Evolutionary conservation across 2,329 filamentous ascomycete species (phyloP), one percentile per base, ranked within the genome.

Genomic region (Penicillium psychrosexuale): DNA sequence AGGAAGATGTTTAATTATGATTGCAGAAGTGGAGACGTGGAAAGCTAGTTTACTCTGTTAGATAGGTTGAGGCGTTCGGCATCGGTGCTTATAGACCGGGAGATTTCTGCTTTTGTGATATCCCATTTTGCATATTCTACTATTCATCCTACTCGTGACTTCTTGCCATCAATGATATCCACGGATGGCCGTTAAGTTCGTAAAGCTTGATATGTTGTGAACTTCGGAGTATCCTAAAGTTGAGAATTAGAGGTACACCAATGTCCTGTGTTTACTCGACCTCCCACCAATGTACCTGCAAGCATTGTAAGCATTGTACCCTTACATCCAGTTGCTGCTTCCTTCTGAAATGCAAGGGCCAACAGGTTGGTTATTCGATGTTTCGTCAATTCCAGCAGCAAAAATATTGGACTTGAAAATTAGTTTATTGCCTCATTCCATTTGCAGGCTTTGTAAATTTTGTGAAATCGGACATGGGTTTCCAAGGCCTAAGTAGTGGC

Each of bases 1-100:
- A 56, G 44, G 53, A 61, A 27, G 53, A 61, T 34, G n/a, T 45
- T n/a, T 50, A 38, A 33, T 28, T 28, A 40, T 0, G 6, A 24
- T 27, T 24, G 13, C 13, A n/a, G 7, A 13, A 15, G 11, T 9
- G 22, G 8, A 9, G n/a, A 6, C 28, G 13, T 30, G 13, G 47
- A 11, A 8, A 28, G 3, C 8, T 27, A 27, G 12, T 48, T 30
- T 8, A 17, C 22, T 40, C 5, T 2, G 27, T 24, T 39, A 19
- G 12, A 38, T 11, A 6, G 5, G 6, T 22, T 8, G 2, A 8
- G 22, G 27, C n/a, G 7, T 15, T 28, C 12, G 24, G 13, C 38
- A 22, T 27, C 1, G 34, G 9, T n/a, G 34, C n/a, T 12, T 15
- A 9, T 40, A n/a, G 22, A 17, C 9, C 9, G 3, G 24, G 9